Evolutionary conservation across 148 eudicot genomes (phyloP), one percentile per base, ranked within the genome.

Genomic region (Agrostemma githago): DNA sequence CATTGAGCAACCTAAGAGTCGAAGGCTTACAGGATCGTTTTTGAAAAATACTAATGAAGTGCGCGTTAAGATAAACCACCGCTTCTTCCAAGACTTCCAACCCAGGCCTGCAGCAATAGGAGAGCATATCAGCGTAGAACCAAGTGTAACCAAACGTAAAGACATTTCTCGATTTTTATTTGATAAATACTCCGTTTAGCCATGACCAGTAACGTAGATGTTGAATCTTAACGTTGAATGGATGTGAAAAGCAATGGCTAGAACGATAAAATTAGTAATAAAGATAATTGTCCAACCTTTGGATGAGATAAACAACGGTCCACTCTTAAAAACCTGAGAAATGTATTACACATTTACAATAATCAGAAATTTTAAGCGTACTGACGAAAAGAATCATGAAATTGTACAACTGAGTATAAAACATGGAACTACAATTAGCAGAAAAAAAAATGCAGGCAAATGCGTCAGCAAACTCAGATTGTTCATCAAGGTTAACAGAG

Each of bases 1-100:
- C 12, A 34, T 59, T 62, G 2, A 44, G 69, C 44, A 39, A 74
- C n/a, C 12, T 60, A 54, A 69, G 70, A 76, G 37, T 39, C 15
- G 0, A 44, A 71, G 61, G 79, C 99, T 86, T 77, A 96, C 99
- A 21, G 99, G 99, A 80, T 96, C 99, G 83, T 88, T 90, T 89
- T 90, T 96, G 80, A 96, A 96, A 81, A 96, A 96, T 38, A 96
- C 99, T 84, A 96, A 82, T 41, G 99, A 92, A 70, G 97, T 90
- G 21, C 97, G 94, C 15, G 97, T 96, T 70, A 96, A 87, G 82
- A 96, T 96, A 79, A 96, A 92, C 99, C 99, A 96, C 61, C 99
- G 94, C 82, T 96, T 96, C 78, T 96, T 96, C 99, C 99, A 96
- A 66, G 95, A 92, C 80, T 89, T 96, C 99, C 99, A 96, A 51